Conservation (phyloP, 192 early-diverging fungal genomes). For the Umbelopsis sp. region DNA sequence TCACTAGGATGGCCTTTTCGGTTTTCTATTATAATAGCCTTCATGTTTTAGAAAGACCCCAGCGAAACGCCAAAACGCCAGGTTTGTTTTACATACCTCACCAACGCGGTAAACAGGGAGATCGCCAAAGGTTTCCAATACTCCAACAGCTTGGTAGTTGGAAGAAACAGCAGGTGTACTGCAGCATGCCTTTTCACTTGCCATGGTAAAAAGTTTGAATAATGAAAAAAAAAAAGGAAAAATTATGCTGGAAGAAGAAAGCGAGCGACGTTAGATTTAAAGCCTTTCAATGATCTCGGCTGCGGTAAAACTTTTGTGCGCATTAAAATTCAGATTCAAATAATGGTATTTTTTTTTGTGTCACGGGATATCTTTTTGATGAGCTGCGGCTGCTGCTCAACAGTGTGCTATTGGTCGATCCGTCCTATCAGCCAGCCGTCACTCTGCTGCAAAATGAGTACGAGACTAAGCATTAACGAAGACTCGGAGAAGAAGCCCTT, state of each 20-base stretch:
- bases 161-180: conserved; percentile 24
- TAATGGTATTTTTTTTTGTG: no score
- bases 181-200: conserved; percentile 27
- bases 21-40: conserved; percentile 26
- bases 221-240: background rate
- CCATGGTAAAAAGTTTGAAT: background rate
- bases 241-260: background rate
- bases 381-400: no score
- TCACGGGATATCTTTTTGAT: no score
- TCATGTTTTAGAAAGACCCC: background rate
- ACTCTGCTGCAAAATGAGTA: background rate
- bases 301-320: background rate
- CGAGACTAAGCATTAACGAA: background rate
- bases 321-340: background rate
- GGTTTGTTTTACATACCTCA: background rate
- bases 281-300: background rate
- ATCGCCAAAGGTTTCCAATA: conserved; percentile 22
- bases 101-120: conserved; percentile 31
- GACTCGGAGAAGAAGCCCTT: background rate
- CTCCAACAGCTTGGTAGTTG: conserved; percentile 29
- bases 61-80: background rate
- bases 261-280: no score
- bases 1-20: conserved; percentile 60
- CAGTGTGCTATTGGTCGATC: no score
- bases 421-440: background rate